Conservation (phyloP, 169 alveolate species). For the Babesia bovis region DNA sequence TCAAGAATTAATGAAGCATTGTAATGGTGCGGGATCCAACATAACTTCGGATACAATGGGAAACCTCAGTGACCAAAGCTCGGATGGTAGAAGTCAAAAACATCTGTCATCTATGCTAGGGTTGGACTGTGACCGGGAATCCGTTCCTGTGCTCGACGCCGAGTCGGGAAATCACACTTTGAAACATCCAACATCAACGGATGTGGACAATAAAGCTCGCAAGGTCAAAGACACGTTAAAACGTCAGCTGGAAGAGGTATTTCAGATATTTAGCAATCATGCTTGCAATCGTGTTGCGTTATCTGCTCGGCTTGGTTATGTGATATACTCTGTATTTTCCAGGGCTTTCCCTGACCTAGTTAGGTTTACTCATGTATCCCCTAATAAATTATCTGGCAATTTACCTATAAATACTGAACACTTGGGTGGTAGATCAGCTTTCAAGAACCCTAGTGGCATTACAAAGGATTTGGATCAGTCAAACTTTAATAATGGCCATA, state of each 20-base stretch:
- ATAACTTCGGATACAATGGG: neutral
- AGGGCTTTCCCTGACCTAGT: conserved; percentile 1
- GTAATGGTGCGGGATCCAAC: neutral
- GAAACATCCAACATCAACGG: neutral
- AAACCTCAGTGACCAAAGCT: neutral
- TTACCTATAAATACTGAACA: neutral
- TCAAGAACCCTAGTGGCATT: neutral
- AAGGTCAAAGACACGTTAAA: neutral
- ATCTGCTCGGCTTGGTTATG: conserved; percentile 27
- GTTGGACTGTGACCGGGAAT: neutral
- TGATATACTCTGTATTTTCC: conserved; percentile 1
- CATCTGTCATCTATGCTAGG: neutral
- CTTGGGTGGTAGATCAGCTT: neutral
- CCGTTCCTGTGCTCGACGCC: neutral
- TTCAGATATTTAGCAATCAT: conserved; percentile 12
- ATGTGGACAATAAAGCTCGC: neutral
- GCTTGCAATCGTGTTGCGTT: conserved; percentile 14
- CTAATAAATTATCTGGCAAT: neutral
- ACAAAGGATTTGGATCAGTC: neutral
- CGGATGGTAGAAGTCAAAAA: neutral
- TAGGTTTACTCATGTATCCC: conserved; percentile 21
- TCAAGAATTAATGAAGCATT: neutral
- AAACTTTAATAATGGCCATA: no score
- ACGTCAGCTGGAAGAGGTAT: conserved; percentile 13
- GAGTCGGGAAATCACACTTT: neutral